Conservation (phyloP, 805 yeast species). For the Yarrowia sp. region DNA sequence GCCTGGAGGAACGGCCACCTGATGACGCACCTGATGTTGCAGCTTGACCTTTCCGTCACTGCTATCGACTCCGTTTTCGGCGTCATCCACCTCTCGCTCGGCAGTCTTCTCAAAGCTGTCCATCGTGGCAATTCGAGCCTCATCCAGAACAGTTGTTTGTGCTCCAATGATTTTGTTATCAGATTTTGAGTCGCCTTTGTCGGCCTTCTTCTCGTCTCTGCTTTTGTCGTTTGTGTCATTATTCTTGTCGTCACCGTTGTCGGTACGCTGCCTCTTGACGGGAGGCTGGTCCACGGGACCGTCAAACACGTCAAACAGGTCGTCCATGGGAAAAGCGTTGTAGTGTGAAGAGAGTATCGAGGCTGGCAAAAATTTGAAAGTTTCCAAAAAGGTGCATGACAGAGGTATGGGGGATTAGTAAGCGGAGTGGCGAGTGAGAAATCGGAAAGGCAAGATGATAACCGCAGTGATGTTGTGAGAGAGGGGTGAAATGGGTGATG, state of each 20-base stretch:
- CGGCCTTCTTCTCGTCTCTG: background rate
- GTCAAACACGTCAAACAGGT: slow-evolving; percentile 38
- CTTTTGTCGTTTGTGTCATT: background rate
- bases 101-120: slow-evolving; percentile 90
- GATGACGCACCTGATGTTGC: slow-evolving; percentile 95
- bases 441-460: too few species aligned
- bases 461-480: too few species aligned
- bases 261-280: slow-evolving; percentile 30
- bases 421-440: background rate
- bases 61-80: slow-evolving; percentile 53
- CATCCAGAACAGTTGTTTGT: background rate
- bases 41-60: slow-evolving; percentile 60
- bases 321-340: slow-evolving; percentile 24
- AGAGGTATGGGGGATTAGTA: background rate
- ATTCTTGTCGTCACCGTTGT: background rate
- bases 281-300: slow-evolving; percentile 37
- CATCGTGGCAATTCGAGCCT: slow-evolving; percentile 12
- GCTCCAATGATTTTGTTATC: slow-evolving; percentile 14
- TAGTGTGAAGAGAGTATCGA: background rate
- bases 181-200: background rate
- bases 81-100: slow-evolving; percentile 71
- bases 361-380: slow-evolving; percentile 7
- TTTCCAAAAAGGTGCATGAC: background rate
- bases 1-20: slow-evolving; percentile 94
- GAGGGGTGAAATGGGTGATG: too few species aligned